These are phyloP conservation scores for Trametes elegans DNA, from an alignment of 768 basidiomycete species.

Conservation along the genomic window DNA sequence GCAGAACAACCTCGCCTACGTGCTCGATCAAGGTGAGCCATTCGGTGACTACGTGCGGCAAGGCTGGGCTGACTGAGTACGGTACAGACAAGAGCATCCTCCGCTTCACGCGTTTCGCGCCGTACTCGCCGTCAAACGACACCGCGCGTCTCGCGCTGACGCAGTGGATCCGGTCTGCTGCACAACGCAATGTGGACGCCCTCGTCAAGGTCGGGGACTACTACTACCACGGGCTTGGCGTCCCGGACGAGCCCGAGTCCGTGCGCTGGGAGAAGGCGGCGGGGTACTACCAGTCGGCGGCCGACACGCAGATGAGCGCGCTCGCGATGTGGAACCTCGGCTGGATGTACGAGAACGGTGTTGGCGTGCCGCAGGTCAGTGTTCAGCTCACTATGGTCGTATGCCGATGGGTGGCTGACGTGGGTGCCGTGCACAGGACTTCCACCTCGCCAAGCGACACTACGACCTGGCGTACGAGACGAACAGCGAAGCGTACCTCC, in stretches of 20 bases:
- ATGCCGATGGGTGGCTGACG: neutral
- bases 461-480: constrained; percentile 90
- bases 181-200: constrained; percentile 93
- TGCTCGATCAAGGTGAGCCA: constrained; percentile 82
- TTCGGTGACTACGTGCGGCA: neutral
- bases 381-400: constrained; percentile 52
- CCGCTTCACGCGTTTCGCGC: constrained; percentile 65
- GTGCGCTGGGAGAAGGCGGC: constrained; percentile 86
- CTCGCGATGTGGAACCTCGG: constrained; percentile 98
- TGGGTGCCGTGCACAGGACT: constrained; percentile 56
- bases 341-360: constrained; percentile 98
- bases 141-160: constrained; percentile 82
- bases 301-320: constrained; percentile 88
- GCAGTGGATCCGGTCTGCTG: constrained; percentile 93
- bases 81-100: constrained; percentile 67
- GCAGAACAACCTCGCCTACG: constrained; percentile 92
- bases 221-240: constrained; percentile 88
- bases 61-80: constrained; percentile 30
- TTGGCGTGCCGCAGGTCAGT: constrained; percentile 82
- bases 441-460: constrained; percentile 93
- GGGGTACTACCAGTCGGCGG: constrained; percentile 91
- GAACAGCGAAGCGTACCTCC: constrained; percentile 85
- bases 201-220: constrained; percentile 98
- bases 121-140: constrained; percentile 73
- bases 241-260: constrained; percentile 62